Conservation (phyloP, 345 rosid species). For the Atalantia buxifolia region DNA sequence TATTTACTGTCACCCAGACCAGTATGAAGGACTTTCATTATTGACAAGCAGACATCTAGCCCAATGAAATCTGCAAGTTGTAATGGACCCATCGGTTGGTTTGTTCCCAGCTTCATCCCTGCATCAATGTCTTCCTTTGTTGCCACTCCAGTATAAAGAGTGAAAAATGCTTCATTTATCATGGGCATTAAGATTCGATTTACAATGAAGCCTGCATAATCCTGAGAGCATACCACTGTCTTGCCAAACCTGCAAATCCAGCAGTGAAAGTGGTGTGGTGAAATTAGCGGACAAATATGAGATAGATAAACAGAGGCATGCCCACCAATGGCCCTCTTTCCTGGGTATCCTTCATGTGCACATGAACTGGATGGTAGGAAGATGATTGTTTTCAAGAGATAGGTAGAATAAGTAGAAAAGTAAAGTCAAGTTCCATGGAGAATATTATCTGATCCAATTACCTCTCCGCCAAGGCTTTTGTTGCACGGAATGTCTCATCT, state of each 20-base stretch:
- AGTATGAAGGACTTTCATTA: slow-evolving; percentile 69
- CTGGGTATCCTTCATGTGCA: not conserved
- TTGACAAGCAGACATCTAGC: slow-evolving; percentile 71
- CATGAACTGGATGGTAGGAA: too few relatives aligned
- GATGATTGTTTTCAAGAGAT: not conserved
- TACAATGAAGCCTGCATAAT: slow-evolving; percentile 77
- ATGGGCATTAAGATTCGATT: slow-evolving; percentile 94
- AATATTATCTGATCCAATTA: slow-evolving; percentile 15
- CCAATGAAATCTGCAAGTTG: slow-evolving; percentile 87
- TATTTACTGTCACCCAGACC: slow-evolving; percentile 72
- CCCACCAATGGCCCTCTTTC: not conserved
- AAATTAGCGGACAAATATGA: not conserved
- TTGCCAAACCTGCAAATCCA: slow-evolving; percentile 61
- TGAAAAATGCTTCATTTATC: slow-evolving; percentile 87
- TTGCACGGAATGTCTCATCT: slow-evolving; percentile 56
- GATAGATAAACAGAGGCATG: not conserved
- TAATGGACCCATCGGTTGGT: slow-evolving; percentile 90
- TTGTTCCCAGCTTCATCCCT: slow-evolving; percentile 89
- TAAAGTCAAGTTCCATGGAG: not conserved
- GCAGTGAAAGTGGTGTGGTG: not conserved
- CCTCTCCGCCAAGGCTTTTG: slow-evolving; percentile 80
- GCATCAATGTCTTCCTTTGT: slow-evolving; percentile 85
- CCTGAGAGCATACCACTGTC: slow-evolving; percentile 73
- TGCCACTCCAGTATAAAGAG: slow-evolving; percentile 89
- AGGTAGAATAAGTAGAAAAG: not conserved